Percentiles rank a stretch among this genome's conserved stretches.
Evolutionary conservation across 768 basidiomycete genomes (phyloP).

Genomic region (Tylopilus subfusipes): DNA sequence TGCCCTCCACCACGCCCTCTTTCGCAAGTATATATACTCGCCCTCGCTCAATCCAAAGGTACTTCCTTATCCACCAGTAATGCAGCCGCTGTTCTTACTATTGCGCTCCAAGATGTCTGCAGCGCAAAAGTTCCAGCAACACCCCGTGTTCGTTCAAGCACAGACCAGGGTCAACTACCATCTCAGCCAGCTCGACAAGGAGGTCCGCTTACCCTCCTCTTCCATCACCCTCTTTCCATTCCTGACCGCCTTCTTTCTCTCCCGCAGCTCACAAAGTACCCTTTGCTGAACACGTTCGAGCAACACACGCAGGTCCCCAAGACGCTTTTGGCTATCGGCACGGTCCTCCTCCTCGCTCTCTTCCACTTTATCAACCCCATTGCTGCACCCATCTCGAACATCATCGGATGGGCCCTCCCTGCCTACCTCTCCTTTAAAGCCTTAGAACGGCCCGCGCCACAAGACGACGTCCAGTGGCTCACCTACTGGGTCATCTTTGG

Average conservation of each 20-base stretch:
- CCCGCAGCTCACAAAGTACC: constrained; percentile 78
- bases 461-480: constrained; percentile 93
- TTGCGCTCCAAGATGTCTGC: constrained; percentile 60
- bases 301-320: constrained; percentile 91
- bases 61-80: not conserved
- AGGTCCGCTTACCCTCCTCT: constrained; percentile 51
- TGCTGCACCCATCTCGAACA: constrained; percentile 88
- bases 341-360: constrained; percentile 58
- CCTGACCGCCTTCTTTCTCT: constrained; percentile 1
- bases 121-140: constrained; percentile 79
- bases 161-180: constrained; percentile 82
- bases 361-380: constrained; percentile 88
- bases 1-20: constrained; percentile 17
- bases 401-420: constrained; percentile 92
- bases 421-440: constrained; percentile 96
- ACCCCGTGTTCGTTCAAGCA: constrained; percentile 81
- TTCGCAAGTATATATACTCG: constrained; percentile 2
- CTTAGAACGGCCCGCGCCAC: constrained; percentile 76
- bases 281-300: constrained; percentile 79
- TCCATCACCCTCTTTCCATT: not conserved
- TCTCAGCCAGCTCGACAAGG: constrained; percentile 90
- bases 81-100: not conserved
- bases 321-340: constrained; percentile 80
- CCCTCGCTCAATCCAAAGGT: constrained; percentile 1
- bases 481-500: constrained; percentile 98